Evolutionary conservation across 2,329 filamentous ascomycete genomes (phyloP), one percentile per base, ranked within the genome.

Genomic region (Colletotrichum chrysophilum): DNA sequence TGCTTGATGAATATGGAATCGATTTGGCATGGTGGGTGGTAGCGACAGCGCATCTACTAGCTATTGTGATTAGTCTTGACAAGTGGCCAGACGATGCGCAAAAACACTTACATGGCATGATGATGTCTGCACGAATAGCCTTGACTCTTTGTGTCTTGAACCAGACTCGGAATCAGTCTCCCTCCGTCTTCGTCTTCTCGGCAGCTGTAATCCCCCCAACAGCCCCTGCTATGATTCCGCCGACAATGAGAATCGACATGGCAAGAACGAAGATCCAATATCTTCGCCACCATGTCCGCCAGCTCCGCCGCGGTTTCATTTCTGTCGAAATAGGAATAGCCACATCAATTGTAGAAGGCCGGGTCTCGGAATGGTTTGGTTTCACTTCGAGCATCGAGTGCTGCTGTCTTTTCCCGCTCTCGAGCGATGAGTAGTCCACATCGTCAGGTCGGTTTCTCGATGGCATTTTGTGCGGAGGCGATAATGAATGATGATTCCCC

Each of bases 191-290:
- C 4, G 58, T 18, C 32, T 75, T 66, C 7, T 68, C 70, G 1
- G 74, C 60, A n/a, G 70, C 70, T 13, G 21, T 36, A 7, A 76
- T 76, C 0, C 70, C 74, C 7, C 74, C 74, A 1, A 76, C 64
- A n/a, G 34, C 74, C 7, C 74, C 74, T 4, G 74, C 74, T 18
- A 76, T 72, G 28, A 76, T 69, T 2, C 74, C 74, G 9, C 74
- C 74, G 16, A 69, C 26, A 18, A 76, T 18, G 2, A 76, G 70
- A 9, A 76, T 65, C 4, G 64, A 30, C 74, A 76, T 76, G 18
- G 74, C 74, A 28, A 76, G 26, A 9, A 69, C 58, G 12, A 76
- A 76, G 0, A 76, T 73, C 74, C 74, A 76, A 18, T 76, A 76
- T 26, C 74, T 43, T 16, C 70, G 64, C 43, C 71, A 48, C 70